Evolutionary conservation across 306 rosid species (phyloP).

Genomic region (Argentina anserina): DNA sequence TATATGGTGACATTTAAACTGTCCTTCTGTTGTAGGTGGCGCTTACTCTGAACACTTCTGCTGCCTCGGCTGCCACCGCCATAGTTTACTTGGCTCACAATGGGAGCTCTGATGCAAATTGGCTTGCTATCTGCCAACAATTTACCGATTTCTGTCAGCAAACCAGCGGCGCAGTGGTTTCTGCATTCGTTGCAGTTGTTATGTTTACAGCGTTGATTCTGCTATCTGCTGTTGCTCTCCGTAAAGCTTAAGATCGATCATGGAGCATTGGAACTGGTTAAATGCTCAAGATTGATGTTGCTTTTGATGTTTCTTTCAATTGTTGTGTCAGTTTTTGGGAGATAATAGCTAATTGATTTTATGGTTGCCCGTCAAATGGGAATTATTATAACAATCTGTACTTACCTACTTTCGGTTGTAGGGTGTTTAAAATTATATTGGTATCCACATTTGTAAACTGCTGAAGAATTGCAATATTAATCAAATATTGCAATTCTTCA

Average conservation of each 20-base stretch:
- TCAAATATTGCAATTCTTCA: no score
- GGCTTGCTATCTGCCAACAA: conserved; percentile 64
- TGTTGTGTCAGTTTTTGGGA: neutral
- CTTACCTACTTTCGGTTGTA: neutral
- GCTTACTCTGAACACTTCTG: conserved; percentile 42
- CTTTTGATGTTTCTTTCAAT: neutral
- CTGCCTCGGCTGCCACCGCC: conserved; percentile 50
- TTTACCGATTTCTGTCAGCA: conserved; percentile 54
- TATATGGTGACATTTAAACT: neutral
- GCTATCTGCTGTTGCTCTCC: conserved; percentile 49
- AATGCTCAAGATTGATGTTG: neutral
- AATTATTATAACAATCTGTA: neutral
- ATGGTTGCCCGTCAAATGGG: neutral
- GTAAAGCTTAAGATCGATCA: conserved; percentile 23
- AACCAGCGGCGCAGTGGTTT: conserved; percentile 54
- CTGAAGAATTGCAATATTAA: no score
- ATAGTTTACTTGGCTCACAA: conserved; percentile 68
- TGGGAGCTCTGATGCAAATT: conserved; percentile 50
- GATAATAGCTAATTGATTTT: neutral
- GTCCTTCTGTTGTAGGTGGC: conserved; percentile 32
- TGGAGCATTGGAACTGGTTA: neutral
- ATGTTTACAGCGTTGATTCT: conserved; percentile 34
- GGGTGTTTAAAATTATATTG: no score
- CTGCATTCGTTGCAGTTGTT: conserved; percentile 38
- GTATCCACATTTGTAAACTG: no score